Evolutionary conservation across 1,284 basidiomycete species (phyloP), one percentile per base, ranked within the genome.

Genomic region (Tremellales sp.): DNA sequence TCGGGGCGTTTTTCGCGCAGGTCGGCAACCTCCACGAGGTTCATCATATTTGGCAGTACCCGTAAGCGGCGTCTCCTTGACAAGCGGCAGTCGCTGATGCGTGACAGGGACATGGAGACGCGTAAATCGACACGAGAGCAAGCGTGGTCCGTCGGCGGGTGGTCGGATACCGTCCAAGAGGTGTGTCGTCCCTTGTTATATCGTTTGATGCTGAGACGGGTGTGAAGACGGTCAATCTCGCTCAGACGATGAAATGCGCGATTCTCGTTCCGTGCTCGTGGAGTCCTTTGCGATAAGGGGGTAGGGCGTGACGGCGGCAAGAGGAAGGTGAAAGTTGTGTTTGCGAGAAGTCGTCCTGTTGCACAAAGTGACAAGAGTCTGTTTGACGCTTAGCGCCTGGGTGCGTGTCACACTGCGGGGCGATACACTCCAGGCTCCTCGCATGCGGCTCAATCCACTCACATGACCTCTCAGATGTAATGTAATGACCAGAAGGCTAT

Each of bases 1-100:
- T 93, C 9, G 92, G 90, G 36, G 91, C 91, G 13, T 95, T 90
- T 87, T 95, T 92, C 74, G 85, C 86, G 35, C 92, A 95, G 73
- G 79, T 93, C 37, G 92, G 93, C 36, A 80, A 85, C 46, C 76
- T 94, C 44, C 89, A 94, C 71, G 81, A 89, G 61, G 89, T 93
- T 16, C 86, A 93, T 67, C 90, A 94, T 73, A 79, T 94, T 73
- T 94, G 90, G 91, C 88, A 92, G 73, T 93, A 91, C 68, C 82
- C 84, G 85, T 88, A 61, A 65, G 86, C 78, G 24, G 34, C 25
- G 16, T 39, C 12, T 40, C 3, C 45, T 44, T 45, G 26, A 42
- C 38, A 38, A 46, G 42, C 50, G 32, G 36, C 50, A 5, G 10
- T 40, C 6, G 1, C 35, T 54, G 28, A 51, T 41, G 8, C 6